Evolutionary conservation across 495 filamentous ascomycete genomes (phyloP), one percentile per base, ranked within the genome.

Genomic region (Venustampulla echinocandica): DNA sequence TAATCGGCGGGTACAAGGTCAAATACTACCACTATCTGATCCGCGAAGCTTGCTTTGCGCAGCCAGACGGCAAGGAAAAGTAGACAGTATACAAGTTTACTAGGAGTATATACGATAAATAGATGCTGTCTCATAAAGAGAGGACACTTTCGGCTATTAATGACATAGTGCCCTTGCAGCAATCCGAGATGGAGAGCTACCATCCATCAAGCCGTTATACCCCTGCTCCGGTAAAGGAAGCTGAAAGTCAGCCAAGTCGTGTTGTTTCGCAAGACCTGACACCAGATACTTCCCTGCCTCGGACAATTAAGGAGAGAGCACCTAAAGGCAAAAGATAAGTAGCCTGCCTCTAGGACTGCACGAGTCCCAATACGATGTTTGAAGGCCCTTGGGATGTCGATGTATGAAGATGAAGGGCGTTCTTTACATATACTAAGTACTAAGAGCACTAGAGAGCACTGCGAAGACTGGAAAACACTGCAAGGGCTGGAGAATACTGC

Each of bases 11-110:
- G 36, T 51, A 58, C 1, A 42, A 56, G 14, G 61, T 48, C 10
- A 54, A 46, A 10, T 67, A 62, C 47, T 66, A 71, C 50, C 66
- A 37, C 35, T 46, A 66, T 14, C 50, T 44, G 0, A 62, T 68
- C 50, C 40, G 24, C 53, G 19, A 46, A 33, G n/a, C n/a, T n/a
- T n/a, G n/a, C 27, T 46, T 52, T 19, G 41, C 42, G 3, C 25
- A 10, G 23, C 22, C 45, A 38, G 23, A 44, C 32, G 32, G 40
- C 39, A 50, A 25, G 21, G 47, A 50, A 17, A 50, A 52, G 7
- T 46, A 34, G 43, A 46, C 42, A 17, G 40, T 35, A 33, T 52
- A 52, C 22, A 52, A 52, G 24, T 52, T 41, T 4, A 34, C n/a
- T n/a, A n/a, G n/a, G n/a, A n/a, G n/a, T n/a, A n/a, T n/a, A n/a